Evolutionary conservation across 345 rosid species (phyloP), one percentile per base, ranked within the genome.

Genomic region (Corchorus capsularis): DNA sequence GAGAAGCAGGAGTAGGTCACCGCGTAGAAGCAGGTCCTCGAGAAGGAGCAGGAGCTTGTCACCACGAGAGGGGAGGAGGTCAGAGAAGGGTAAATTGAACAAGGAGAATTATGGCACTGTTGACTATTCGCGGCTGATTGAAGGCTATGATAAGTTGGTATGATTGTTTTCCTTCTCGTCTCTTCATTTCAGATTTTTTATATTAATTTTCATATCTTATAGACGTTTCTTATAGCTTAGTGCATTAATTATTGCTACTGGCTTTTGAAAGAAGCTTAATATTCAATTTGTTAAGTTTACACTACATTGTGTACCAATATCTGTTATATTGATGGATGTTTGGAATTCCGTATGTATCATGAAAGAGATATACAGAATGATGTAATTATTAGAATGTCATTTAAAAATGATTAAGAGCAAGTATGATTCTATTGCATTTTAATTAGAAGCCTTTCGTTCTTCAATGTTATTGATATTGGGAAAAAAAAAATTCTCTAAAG

Each of bases 61-160:
- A 2, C 84, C 85, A 32, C 74, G 73, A 16, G 63, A 63, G 77
- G 56, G 50, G 9, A 72, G 79, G 61, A 83, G 81, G 55, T 78
- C 87, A 27, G 82, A 64, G 63, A 81, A 79, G 71, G 85, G 84
- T 78, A 87, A 83, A 73, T 81, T 60, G 56, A 82, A 84, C 82
- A 85, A 85, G 77, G 52, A 20, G 45, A 75, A 22, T 60, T 79
- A 79, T 60, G 80, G 63, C 50, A 79, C 75, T 74, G 69, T 80
- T 74, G 91, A 95, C 85, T 90, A 89, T 82, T 83, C 92, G 9
- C 79, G 78, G 50, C 75, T 88, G 72, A 90, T 95, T 75, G 77
- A 86, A 57, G 94, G 97, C 78, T 93, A 89, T 71, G 92, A 91
- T 65, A 84, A 80, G 16, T 89, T 93, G 98, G 98, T 95, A 78